These are phyloP conservation scores for Nemania sp. DNA, from an alignment of 2,329 filamentous ascomycete species.

Conservation along the genomic window DNA sequence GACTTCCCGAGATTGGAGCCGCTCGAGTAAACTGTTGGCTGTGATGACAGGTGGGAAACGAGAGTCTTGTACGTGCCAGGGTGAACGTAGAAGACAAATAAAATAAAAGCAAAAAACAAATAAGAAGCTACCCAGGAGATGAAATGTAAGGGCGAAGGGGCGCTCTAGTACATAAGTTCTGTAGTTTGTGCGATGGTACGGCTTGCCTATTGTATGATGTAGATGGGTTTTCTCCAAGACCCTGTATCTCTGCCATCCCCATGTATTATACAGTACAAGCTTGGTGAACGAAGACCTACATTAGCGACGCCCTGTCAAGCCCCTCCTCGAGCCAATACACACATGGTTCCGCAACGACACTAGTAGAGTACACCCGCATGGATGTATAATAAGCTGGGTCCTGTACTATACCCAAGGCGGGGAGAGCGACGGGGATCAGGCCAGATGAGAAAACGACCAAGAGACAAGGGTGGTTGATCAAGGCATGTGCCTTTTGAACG, in stretches of 20 bases:
- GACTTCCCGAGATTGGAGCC: not conserved
- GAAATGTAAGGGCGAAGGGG: constrained; percentile 31
- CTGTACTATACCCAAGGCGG: constrained; percentile 7
- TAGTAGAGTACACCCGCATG: constrained; percentile 22
- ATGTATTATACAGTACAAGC: constrained; percentile 16
- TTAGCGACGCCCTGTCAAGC: constrained; percentile 9
- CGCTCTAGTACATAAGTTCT: constrained; percentile 18
- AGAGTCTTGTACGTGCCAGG: too few species aligned
- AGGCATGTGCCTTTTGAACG: constrained; percentile 9
- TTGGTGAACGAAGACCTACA: constrained; percentile 11
- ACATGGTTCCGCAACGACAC: constrained; percentile 28
- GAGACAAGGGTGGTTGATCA: constrained; percentile 10
- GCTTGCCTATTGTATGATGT: constrained; percentile 26
- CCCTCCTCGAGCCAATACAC: constrained; percentile 24
- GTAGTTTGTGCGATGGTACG: constrained; percentile 31
- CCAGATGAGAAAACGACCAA: constrained; percentile 10
- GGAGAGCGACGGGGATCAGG: constrained; percentile 19
- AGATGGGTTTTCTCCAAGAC: constrained; percentile 3
- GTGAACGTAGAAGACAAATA: constrained; percentile 2
- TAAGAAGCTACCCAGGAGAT: constrained; percentile 24
- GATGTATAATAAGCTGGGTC: constrained; percentile 22
- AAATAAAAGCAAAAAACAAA: constrained; percentile 30
- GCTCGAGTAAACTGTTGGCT: not conserved
- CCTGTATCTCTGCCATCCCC: constrained; percentile 11
- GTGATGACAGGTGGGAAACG: not conserved